phyloP scores from a whole-genome alignment of 192 early-diverging fungal genomes.

The Coemansia sp. region DNA sequence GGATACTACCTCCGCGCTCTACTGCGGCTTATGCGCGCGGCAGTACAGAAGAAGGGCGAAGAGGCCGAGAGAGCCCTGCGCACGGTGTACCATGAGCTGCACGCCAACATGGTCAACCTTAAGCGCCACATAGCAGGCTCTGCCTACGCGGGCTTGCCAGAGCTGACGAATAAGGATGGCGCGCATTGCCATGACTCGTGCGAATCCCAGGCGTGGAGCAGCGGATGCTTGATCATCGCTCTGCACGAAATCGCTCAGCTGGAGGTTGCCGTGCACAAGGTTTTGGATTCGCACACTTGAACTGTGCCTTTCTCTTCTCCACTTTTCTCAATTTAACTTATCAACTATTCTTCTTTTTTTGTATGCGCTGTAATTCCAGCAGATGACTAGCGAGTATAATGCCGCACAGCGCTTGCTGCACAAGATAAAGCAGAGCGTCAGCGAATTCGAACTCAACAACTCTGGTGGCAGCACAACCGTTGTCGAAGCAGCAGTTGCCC shows the following conservation, averaged over 20 bases:
- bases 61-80: constrained; percentile 52
- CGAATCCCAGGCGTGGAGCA: constrained; percentile 89
- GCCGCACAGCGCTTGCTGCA: constrained; percentile 52
- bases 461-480: constrained; percentile 11
- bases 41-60: constrained; percentile 9
- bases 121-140: constrained; percentile 59
- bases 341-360: not conserved
- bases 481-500: constrained; percentile 28
- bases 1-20: constrained; percentile 90
- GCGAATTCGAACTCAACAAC: constrained; percentile 38
- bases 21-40: constrained; percentile 61
- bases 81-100: constrained; percentile 68
- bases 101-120: constrained; percentile 71
- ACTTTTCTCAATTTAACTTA: not conserved
- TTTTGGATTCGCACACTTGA: constrained; percentile 8
- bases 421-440: constrained; percentile 47
- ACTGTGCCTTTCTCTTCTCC: not conserved
- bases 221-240: constrained; percentile 46
- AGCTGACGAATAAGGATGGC: constrained; percentile 90
- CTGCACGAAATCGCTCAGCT: constrained; percentile 36
- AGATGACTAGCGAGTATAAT: constrained; percentile 53
- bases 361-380: not conserved
- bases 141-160: constrained; percentile 89
- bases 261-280: constrained; percentile 30
- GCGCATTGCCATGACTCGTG: constrained; percentile 79